Evolutionary conservation across 257 asterid species (phyloP).

Genomic region (Salvia hispanica): DNA sequence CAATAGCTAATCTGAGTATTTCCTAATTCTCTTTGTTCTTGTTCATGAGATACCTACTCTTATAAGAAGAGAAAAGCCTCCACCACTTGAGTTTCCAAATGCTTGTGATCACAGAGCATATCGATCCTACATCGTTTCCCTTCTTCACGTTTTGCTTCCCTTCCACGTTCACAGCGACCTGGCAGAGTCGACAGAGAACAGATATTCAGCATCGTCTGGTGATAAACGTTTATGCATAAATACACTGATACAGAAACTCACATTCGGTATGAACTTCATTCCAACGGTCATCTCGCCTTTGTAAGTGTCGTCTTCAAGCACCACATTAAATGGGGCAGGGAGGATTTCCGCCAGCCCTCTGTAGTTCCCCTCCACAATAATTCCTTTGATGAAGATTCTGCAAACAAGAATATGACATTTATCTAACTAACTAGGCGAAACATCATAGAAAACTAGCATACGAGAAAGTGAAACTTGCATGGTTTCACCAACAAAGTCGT

Average conservation of each 20-base stretch:
- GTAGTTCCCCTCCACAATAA: constrained; percentile 47
- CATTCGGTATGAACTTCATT: constrained; percentile 28
- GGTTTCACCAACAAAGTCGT: constrained; percentile 67
- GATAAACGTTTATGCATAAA: too few relatives aligned
- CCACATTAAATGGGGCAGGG: constrained; percentile 69
- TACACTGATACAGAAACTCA: too few relatives aligned
- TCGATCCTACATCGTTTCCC: constrained; percentile 35
- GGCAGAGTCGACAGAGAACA: too few relatives aligned
- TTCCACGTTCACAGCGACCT: constrained; percentile 20
- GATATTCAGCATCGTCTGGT: too few relatives aligned
- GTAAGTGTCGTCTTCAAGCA: constrained; percentile 67
- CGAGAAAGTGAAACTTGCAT: constrained; percentile 40
- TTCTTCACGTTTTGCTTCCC: constrained; percentile 20
- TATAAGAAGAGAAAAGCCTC: constrained; percentile 32
- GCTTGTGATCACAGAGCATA: constrained; percentile 36
- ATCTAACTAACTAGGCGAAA: background rate
- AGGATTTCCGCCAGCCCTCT: constrained; percentile 47
- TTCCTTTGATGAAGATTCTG: constrained; percentile 71
- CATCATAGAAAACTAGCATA: background rate
- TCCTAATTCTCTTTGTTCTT: constrained; percentile 19
- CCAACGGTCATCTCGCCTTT: constrained; percentile 70
- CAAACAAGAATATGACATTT: background rate
- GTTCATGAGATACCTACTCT: constrained; percentile 25
- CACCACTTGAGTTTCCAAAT: too few relatives aligned
- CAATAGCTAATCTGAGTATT: background rate